phyloP scores from a whole-genome alignment of 2,329 filamentous ascomycete species.

The Hirsutella thompsonii region DNA sequence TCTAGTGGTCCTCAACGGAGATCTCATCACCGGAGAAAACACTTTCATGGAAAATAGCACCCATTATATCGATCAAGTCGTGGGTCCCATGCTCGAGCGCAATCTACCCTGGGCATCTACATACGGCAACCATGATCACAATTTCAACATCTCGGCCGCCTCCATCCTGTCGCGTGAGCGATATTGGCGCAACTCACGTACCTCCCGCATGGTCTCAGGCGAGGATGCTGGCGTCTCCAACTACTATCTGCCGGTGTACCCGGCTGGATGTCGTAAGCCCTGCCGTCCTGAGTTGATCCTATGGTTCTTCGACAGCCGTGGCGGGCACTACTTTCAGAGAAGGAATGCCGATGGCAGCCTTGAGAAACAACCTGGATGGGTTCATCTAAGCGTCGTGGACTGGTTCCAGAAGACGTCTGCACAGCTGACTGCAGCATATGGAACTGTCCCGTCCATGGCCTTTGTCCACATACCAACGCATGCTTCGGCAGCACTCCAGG shows the following conservation, averaged over 20 bases:
- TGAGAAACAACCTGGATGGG: conserved; percentile 29
- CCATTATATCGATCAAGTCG: conserved; percentile 44
- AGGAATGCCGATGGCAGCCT: conserved; percentile 14
- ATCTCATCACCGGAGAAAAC: conserved; percentile 58
- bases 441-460: conserved; percentile 28
- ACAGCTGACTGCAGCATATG: conserved; percentile 15
- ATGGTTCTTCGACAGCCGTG: conserved; percentile 61
- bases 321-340: conserved; percentile 38
- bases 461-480: conserved; percentile 37
- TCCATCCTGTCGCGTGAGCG: conserved; percentile 28
- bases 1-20: conserved; percentile 58
- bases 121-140: conserved; percentile 59
- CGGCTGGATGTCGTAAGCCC: conserved; percentile 16
- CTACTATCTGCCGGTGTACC: conserved; percentile 32
- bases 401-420: conserved; percentile 28
- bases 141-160: conserved; percentile 40
- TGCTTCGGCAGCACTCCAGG: conserved; percentile 26
- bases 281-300: conserved; percentile 36
- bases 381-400: conserved; percentile 26
- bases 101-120: conserved; percentile 51
- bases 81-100: conserved; percentile 41
- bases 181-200: conserved; percentile 23
- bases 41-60: conserved; percentile 40
- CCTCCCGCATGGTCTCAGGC: conserved; percentile 24
- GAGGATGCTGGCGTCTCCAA: conserved; percentile 28